phyloP scores from a whole-genome alignment of 305 asterid genomes.

The Rubia peregrina region DNA sequence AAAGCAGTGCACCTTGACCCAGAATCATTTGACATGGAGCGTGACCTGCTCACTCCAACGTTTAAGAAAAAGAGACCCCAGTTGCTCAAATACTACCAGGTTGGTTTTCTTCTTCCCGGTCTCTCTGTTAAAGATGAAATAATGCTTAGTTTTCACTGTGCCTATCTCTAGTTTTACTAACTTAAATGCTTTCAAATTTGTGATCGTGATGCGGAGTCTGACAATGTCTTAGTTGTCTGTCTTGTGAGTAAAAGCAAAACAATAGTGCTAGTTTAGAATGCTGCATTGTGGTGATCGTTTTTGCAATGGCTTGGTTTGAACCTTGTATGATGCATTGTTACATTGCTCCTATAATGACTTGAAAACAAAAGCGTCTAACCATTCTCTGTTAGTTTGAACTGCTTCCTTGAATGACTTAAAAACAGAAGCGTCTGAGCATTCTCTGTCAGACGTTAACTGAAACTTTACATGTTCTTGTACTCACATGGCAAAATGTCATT shows the following conservation, averaged over 20 bases:
- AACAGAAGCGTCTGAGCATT: background rate
- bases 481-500: no score
- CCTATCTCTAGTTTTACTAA: background rate
- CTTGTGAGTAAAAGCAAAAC: background rate
- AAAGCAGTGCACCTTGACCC: conserved; percentile 62
- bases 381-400: background rate
- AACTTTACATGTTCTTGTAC: no score
- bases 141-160: conserved; percentile 36
- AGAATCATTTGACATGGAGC: conserved; percentile 75
- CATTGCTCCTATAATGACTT: no score
- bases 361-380: no score
- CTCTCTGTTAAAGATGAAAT: background rate
- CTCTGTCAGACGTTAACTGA: background rate
- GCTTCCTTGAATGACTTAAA: background rate
- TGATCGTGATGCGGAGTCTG: background rate
- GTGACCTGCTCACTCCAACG: conserved; percentile 75
- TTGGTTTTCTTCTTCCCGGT: conserved; percentile 13
- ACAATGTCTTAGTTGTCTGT: background rate
- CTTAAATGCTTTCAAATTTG: background rate
- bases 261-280: background rate
- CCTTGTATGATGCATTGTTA: background rate
- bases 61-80: conserved; percentile 75
- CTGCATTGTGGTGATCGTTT: background rate
- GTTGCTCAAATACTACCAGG: conserved; percentile 63
- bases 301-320: background rate